Conservation (phyloP, 169 alveolate genomes). For the Plasmodium coatneyi region DNA sequence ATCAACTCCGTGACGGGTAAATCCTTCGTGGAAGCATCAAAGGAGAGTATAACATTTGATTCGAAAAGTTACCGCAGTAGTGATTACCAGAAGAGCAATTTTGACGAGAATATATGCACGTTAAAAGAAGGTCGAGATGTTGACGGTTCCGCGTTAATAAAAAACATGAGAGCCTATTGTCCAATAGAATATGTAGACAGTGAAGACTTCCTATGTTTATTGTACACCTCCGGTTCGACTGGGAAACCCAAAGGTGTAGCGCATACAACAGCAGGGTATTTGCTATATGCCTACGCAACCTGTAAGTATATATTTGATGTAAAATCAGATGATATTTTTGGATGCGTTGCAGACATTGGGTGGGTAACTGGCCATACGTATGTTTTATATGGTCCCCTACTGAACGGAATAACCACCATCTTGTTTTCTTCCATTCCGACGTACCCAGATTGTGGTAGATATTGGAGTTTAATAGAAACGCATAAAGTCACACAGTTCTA, state of each 20-base stretch:
- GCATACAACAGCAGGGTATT: slow-evolving; percentile 94
- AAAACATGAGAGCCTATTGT: slow-evolving; percentile 91
- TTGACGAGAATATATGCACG: slow-evolving; percentile 76
- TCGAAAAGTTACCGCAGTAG: background rate
- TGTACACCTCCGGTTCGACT: slow-evolving; percentile 97
- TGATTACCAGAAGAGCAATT: background rate
- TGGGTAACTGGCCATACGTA: slow-evolving; percentile 99
- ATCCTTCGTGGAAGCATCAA: background rate
- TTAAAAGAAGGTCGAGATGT: slow-evolving; percentile 85
- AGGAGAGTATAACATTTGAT: background rate
- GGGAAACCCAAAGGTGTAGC: slow-evolving; percentile 97
- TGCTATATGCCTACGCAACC: slow-evolving; percentile 92
- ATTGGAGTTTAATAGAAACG: slow-evolving; percentile 88
- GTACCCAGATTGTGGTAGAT: slow-evolving; percentile 94
- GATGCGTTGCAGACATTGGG: slow-evolving; percentile 97
- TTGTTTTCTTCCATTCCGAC: slow-evolving; percentile 96
- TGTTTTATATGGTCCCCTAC: slow-evolving; percentile 95
- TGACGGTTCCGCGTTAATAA: slow-evolving; percentile 88
- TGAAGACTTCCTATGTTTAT: slow-evolving; percentile 94
- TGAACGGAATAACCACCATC: slow-evolving; percentile 94
- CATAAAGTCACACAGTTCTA: slow-evolving; percentile 93
- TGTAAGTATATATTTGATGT: slow-evolving; percentile 92
- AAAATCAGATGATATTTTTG: slow-evolving; percentile 91
- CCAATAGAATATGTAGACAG: slow-evolving; percentile 95
- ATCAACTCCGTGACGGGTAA: background rate